Conservation (phyloP, 805 yeast species). For the Phaffomyces antillensis region DNA sequence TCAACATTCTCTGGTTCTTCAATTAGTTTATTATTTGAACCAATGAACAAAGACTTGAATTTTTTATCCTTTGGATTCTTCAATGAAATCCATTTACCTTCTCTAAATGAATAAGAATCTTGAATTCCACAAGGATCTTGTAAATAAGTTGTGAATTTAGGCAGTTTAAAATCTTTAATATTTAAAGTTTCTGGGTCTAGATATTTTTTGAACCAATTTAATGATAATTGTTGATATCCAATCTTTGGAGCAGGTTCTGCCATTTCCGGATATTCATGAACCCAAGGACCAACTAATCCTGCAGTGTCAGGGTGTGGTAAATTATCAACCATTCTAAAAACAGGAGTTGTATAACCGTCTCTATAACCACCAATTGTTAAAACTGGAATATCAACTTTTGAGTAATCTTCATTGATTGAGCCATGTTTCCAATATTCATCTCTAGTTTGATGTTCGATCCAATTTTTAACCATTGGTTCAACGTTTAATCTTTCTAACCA, state of each 20-base stretch:
- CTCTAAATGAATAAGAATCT: conserved; percentile 31
- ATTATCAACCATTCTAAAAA: conserved; percentile 35
- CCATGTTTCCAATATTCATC: conserved; percentile 44
- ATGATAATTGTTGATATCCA: conserved; percentile 36
- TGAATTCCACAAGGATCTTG: conserved; percentile 35
- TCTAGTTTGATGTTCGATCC: conserved; percentile 38
- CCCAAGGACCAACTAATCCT: conserved; percentile 41
- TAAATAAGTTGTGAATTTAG: conserved; percentile 33
- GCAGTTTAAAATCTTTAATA: conserved; percentile 22
- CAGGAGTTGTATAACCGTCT: conserved; percentile 40
- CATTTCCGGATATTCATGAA: conserved; percentile 42
- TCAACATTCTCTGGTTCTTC: conserved; percentile 1
- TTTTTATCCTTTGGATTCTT: conserved; percentile 12
- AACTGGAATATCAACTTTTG: conserved; percentile 35
- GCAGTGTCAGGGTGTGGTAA: conserved; percentile 29
- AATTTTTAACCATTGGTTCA: conserved; percentile 34
- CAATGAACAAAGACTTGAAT: conserved; percentile 11
- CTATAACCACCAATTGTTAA: conserved; percentile 41
- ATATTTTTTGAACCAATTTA: conserved; percentile 35
- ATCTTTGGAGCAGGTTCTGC: conserved; percentile 39
- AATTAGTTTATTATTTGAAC: conserved; percentile 7
- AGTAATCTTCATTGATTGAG: conserved; percentile 35
- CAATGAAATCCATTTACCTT: conserved; percentile 34
- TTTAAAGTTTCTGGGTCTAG: conserved; percentile 24
- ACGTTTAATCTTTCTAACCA: conserved; percentile 33